Base-by-base conservation (phyloP, 257 asterid species). In the Nicotiana obtusifolia region DNA sequence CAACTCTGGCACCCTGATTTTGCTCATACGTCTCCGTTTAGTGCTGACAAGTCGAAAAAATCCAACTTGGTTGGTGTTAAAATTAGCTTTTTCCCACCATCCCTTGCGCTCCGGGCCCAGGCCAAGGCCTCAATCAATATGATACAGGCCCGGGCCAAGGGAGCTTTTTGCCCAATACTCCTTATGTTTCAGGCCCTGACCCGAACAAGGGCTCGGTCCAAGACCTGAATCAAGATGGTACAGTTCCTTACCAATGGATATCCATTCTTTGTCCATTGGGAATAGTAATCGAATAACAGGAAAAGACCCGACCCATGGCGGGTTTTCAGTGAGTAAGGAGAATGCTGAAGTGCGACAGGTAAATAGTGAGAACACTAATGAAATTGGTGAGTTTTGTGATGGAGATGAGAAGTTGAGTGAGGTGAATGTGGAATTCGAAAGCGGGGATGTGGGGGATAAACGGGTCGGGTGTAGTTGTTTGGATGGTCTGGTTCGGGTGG, bases 1-100 rank as follows among this genome's bases (percentile, higher is more conserved):
- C 90, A 77, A 86, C 87, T 94, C 0, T 94, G 98, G 98, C 94
- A 91, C 77, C 92, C 94, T 24, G 93, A 90, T 53, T 86, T 77
- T 64, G 87, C 93, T 26, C 67, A 88, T 35, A 87, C 82, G 17
- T 92, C 97, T 61, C 93, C 97, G 2, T 92, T 92, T 81, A 73
- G 17, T 24, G 83, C 44, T 15, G 85, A 80, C 30, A 81, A 66
- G 15, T 22, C 71, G 64, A 85, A 65, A 69, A 87, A 31, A 11
- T 84, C 89, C 66, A 81, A 83, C 65, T 90, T 91, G 75, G 88
- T 90, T 84, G 96, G 97, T 31, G 85, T 91, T 22, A 86, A 88
- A 81, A 91, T 92, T 67, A 88, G 84, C 30, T 90, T 92, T 80
- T 87, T 89, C 91, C 97, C 31, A 76, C 59, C 11, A 67, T 89